Evolutionary conservation across 345 rosid species (phyloP).

Genomic region (Iberis pinnata): DNA sequence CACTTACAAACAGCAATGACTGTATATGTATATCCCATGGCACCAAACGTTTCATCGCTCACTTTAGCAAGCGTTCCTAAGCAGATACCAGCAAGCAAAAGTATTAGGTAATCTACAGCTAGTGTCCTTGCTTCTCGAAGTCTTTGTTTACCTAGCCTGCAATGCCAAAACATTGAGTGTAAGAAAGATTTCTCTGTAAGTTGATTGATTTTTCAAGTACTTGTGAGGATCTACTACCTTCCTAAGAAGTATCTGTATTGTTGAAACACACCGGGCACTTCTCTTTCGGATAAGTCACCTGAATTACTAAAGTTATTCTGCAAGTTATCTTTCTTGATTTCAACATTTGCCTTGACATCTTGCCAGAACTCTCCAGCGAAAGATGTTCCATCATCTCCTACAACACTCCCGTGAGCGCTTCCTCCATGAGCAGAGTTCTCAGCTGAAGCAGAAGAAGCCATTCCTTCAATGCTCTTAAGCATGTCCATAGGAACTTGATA

Average conservation of each 20-base stretch:
- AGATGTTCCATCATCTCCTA: slow-evolving; percentile 42
- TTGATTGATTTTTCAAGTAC: background rate
- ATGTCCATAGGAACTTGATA: slow-evolving; percentile 85
- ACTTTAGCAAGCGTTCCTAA: slow-evolving; percentile 97
- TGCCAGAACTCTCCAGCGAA: slow-evolving; percentile 83
- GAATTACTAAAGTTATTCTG: slow-evolving; percentile 41
- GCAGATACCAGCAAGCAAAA: slow-evolving; percentile 91
- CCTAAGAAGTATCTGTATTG: slow-evolving; percentile 93
- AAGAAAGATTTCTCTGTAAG: background rate
- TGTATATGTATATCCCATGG: slow-evolving; percentile 79
- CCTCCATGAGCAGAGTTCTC: slow-evolving; percentile 54
- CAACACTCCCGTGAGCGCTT: slow-evolving; percentile 40
- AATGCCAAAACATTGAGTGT: slow-evolving; percentile 9
- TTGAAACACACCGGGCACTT: slow-evolving; percentile 52
- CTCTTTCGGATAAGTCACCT: slow-evolving; percentile 62
- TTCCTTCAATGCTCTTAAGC: slow-evolving; percentile 56
- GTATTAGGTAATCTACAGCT: slow-evolving; percentile 84
- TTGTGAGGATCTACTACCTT: slow-evolving; percentile 39
- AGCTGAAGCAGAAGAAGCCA: slow-evolving; percentile 35
- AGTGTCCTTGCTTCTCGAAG: slow-evolving; percentile 83
- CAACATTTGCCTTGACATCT: slow-evolving; percentile 62
- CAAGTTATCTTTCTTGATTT: slow-evolving; percentile 51
- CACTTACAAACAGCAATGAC: slow-evolving; percentile 97
- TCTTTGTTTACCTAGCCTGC: slow-evolving; percentile 86
- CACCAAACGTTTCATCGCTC: slow-evolving; percentile 95